phyloP scores from a whole-genome alignment of 169 alveolate genomes.

The Eimeria falciformis region DNA sequence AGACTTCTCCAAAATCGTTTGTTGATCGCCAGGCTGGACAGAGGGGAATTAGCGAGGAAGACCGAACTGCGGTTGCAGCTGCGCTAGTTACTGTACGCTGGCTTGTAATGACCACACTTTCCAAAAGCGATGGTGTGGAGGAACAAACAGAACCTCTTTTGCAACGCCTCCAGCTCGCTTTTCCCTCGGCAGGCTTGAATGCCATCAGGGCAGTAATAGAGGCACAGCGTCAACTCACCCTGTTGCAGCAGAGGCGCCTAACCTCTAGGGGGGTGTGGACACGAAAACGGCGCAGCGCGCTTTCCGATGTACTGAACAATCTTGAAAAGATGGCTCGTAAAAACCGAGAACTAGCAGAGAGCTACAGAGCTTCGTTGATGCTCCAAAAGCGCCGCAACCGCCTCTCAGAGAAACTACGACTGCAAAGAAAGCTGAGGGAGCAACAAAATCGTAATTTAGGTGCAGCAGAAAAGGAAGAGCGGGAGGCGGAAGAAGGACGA shows the following conservation, averaged over 20 bases:
- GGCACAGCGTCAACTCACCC: conserved; percentile 37
- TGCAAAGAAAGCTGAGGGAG: neutral
- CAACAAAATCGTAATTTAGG: neutral
- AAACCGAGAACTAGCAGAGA: neutral
- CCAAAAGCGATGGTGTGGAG: neutral
- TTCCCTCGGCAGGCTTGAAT: conserved; percentile 13
- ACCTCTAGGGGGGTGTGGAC: conserved; percentile 31
- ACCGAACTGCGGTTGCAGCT: neutral
- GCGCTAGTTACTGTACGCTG: conserved; percentile 13
- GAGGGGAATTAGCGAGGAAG: neutral
- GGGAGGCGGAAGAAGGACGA: conserved; percentile 8
- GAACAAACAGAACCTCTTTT: neutral
- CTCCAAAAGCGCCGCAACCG: neutral
- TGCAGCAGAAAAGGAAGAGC: neutral
- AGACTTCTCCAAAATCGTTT: no score
- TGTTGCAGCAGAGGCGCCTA: neutral
- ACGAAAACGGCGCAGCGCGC: neutral
- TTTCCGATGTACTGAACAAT: neutral
- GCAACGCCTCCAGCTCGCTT: conserved; percentile 20
- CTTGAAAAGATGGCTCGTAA: neutral
- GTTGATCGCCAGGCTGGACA: neutral
- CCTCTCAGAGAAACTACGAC: neutral
- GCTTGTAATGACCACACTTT: neutral
- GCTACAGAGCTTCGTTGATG: neutral
- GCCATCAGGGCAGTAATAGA: neutral